phyloP scores from a whole-genome alignment of 352 stramenopile genomes.

The Phytopythium mirpurense region DNA sequence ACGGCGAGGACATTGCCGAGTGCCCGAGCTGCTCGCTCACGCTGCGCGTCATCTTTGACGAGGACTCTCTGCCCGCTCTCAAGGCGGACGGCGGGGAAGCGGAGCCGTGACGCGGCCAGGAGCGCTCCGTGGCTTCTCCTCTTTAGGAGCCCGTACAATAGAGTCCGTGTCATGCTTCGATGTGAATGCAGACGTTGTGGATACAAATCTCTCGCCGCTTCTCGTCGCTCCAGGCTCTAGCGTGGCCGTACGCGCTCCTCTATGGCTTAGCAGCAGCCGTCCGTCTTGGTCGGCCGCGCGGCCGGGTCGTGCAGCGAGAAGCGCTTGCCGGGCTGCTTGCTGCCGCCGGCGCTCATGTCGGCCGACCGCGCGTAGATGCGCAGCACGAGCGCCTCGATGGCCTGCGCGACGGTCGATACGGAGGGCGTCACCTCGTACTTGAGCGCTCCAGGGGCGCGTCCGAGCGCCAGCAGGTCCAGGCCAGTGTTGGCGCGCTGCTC shows the following conservation, averaged over 20 bases:
- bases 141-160: too few species aligned
- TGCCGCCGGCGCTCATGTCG: constrained; percentile 39
- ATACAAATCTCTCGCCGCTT: background rate
- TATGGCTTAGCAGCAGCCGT: constrained; percentile 28
- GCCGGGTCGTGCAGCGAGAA: constrained; percentile 29
- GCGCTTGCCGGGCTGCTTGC: constrained; percentile 35
- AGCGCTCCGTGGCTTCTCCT: too few species aligned
- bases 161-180: too few species aligned
- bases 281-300: background rate
- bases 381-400: constrained; percentile 57
- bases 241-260: background rate
- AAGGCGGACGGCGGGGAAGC: constrained; percentile 31
- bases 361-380: constrained; percentile 69
- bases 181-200: background rate
- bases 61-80: constrained; percentile 73
- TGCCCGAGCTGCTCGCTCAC: constrained; percentile 96
- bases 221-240: background rate
- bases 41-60: constrained; percentile 95
- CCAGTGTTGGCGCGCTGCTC: constrained; percentile 27
- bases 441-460: constrained; percentile 20
- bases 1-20: constrained; percentile 97
- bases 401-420: constrained; percentile 42
- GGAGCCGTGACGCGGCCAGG: background rate
- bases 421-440: constrained; percentile 44
- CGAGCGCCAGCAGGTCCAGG: constrained; percentile 21